Conservation (phyloP, 1,284 basidiomycete genomes). For the Microbotryum intermedium region DNA sequence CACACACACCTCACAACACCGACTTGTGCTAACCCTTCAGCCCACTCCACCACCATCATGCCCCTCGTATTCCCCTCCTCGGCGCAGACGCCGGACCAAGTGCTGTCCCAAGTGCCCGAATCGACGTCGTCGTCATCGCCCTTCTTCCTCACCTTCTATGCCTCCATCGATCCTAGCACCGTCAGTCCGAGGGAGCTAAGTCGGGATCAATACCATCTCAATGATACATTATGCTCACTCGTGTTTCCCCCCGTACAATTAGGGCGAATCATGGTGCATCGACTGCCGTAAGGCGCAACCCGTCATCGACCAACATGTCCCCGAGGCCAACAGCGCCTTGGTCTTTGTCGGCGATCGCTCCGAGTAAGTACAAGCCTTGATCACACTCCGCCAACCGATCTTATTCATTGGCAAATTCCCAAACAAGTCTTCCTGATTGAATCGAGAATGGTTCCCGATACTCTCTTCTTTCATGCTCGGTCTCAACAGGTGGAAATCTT, state of each 20-base stretch:
- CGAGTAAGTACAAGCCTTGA: conserved; percentile 41
- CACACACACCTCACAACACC: not conserved
- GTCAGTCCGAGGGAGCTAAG: conserved; percentile 2
- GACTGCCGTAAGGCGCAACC: conserved; percentile 36
- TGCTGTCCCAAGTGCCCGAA: conserved; percentile 8
- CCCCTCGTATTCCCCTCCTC: conserved; percentile 11
- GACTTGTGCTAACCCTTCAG: no score
- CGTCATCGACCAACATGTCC: conserved; percentile 55
- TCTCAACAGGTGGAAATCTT: conserved; percentile 54
- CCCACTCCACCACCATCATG: not conserved
- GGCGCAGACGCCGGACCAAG: conserved; percentile 3
- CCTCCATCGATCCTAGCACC: conserved; percentile 35
- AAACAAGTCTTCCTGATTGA: no score
- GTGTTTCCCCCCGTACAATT: no score
- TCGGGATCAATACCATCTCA: no score
- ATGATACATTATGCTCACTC: no score
- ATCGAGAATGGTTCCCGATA: not conserved
- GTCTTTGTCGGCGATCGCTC: conserved; percentile 62
- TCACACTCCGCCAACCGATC: not conserved
- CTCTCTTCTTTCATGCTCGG: not conserved
- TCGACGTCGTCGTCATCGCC: conserved; percentile 34
- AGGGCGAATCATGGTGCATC: conserved; percentile 43
- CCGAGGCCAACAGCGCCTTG: conserved; percentile 52
- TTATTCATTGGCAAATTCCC: conserved; percentile 35
- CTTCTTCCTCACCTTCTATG: conserved; percentile 42